A percentile compares a stretch with the other conserved stretches of the same genome.
These are phyloP conservation scores for Rhodosporidiobolus sp. DNA, from an alignment of 768 basidiomycete genomes.

Conservation along the genomic window DNA sequence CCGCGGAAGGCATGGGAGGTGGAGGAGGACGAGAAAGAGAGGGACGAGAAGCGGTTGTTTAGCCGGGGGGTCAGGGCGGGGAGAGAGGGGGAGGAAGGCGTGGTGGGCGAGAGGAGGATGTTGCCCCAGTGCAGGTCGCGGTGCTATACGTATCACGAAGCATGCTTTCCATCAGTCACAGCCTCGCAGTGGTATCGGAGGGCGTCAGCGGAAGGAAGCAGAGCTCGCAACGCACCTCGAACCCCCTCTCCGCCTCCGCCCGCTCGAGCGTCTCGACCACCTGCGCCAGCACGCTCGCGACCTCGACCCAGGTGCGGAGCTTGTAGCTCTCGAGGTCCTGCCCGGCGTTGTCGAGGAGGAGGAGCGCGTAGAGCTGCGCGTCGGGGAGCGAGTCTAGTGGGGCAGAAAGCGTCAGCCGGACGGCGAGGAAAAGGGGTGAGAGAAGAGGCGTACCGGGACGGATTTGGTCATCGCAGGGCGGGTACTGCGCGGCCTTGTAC, in stretches of 20 bases:
- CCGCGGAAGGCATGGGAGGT: background rate
- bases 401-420: conserved; percentile 2
- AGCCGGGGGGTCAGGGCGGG: background rate
- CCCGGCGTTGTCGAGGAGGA: conserved; percentile 86
- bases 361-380: conserved; percentile 79
- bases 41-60: background rate
- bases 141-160: conserved; percentile 59
- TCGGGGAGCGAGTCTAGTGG: conserved; percentile 66
- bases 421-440: conserved; percentile 3
- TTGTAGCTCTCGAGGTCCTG: conserved; percentile 81
- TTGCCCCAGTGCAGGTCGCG: conserved; percentile 99
- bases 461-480: conserved; percentile 61
- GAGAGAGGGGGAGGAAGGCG: conserved; percentile 45
- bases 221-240: conserved; percentile 70
- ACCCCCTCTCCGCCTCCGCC: conserved; percentile 74
- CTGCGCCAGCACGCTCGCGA: conserved; percentile 87
- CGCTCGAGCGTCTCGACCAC: conserved; percentile 69
- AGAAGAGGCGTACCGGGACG: conserved; percentile 64
- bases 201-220: no score
- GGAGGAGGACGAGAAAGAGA: background rate
- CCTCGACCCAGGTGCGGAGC: conserved; percentile 76
- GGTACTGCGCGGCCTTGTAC: conserved; percentile 69
- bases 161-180: no score
- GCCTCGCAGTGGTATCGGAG: no score
- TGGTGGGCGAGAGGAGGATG: conserved; percentile 65